Percentiles rank a stretch among this genome's conserved stretches.
phyloP scores from a whole-genome alignment of 2,329 filamentous ascomycete genomes.

The Coniochaeta prunicola region DNA sequence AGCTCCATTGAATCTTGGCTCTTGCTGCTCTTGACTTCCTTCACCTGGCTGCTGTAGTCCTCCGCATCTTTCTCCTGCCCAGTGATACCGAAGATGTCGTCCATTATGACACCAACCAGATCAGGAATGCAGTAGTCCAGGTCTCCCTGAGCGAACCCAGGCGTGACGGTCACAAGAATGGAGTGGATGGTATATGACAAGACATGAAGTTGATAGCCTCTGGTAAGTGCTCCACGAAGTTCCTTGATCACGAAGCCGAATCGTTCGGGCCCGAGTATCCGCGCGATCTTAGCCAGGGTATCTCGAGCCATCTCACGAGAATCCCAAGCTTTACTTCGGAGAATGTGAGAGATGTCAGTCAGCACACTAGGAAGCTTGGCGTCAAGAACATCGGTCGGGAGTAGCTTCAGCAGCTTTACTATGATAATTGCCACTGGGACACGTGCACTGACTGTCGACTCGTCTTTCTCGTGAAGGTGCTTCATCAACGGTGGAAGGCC shows the following conservation, averaged over 20 bases:
- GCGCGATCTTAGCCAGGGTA: constrained; percentile 77
- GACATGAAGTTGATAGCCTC: constrained; percentile 90
- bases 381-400: constrained; percentile 67
- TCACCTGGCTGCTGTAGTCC: constrained; percentile 91
- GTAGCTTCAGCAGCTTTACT: constrained; percentile 76
- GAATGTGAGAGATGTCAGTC: constrained; percentile 86
- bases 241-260: constrained; percentile 94
- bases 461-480: constrained; percentile 90
- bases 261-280: constrained; percentile 71
- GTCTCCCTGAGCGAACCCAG: constrained; percentile 70
- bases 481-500: constrained; percentile 74
- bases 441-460: constrained; percentile 86
- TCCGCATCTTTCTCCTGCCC: constrained; percentile 97
- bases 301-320: constrained; percentile 86
- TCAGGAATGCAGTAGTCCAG: constrained; percentile 79
- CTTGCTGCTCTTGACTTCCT: constrained; percentile 96
- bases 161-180: constrained; percentile 69
- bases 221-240: constrained; percentile 70
- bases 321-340: constrained; percentile 82
- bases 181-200: constrained; percentile 93
- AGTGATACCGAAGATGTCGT: constrained; percentile 88
- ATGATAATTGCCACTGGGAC: constrained; percentile 84
- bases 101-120: constrained; percentile 83
- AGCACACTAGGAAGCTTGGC: constrained; percentile 74
- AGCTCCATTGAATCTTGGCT: constrained; percentile 97